Conservation (phyloP, 371 early-diverging fungal genomes). For the Zopfochytrium polystomum region DNA sequence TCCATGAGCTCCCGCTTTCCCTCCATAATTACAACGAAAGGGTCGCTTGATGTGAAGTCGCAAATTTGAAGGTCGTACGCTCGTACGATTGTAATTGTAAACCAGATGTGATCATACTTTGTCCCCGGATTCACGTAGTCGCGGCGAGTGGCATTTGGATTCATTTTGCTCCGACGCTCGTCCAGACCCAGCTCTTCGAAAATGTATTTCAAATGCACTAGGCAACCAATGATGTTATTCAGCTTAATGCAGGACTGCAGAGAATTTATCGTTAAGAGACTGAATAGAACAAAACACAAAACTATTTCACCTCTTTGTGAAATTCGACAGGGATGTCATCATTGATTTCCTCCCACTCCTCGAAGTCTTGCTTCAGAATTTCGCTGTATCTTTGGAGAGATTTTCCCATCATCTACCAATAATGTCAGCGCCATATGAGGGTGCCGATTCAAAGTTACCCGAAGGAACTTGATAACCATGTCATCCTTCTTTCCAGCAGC, state of each 20-base stretch:
- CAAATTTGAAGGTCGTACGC: slow-evolving; percentile 32
- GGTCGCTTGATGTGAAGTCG: slow-evolving; percentile 56
- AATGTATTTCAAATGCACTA: slow-evolving; percentile 22
- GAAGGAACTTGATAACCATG: slow-evolving; percentile 13
- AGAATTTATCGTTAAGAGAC: not conserved
- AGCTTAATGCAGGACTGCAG: slow-evolving; percentile 27
- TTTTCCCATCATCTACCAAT: slow-evolving; percentile 32
- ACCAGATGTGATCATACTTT: not conserved
- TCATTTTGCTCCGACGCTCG: slow-evolving; percentile 15
- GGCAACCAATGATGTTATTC: slow-evolving; percentile 45
- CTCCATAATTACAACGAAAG: slow-evolving; percentile 65
- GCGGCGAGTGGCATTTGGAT: slow-evolving; percentile 19
- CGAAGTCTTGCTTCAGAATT: slow-evolving; percentile 4
- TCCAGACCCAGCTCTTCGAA: slow-evolving; percentile 30
- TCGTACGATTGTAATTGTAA: slow-evolving; percentile 27
- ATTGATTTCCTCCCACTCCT: slow-evolving; percentile 17
- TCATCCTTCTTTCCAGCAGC: slow-evolving; percentile 24
- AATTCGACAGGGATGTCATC: slow-evolving; percentile 19
- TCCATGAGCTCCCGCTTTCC: slow-evolving; percentile 1
- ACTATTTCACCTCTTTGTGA: slow-evolving; percentile 12
- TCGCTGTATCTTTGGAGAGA: slow-evolving; percentile 13
- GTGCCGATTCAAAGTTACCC: not conserved
- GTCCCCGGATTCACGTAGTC: slow-evolving; percentile 13
- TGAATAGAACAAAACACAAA: not conserved
- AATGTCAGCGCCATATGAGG: not conserved